Evolutionary conservation across 305 asterid species (phyloP), one percentile per base, ranked within the genome.

Genomic region (Rubia tinctorum): DNA sequence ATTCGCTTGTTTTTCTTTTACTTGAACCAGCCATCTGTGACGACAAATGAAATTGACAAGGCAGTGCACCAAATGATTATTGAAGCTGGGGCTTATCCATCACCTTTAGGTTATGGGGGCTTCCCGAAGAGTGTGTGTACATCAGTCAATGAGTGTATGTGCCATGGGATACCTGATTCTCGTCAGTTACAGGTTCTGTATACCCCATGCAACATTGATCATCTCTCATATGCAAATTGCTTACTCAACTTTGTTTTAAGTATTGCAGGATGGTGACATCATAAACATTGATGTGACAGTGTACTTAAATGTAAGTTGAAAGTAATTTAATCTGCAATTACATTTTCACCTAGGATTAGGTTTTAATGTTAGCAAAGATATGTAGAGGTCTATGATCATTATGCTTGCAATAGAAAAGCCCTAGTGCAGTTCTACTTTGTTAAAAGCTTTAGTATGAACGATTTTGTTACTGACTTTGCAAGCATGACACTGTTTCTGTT

Each of bases 71-170:
- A 94, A 84, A 95, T 95, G 99, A 92, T 95, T 73, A 86, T 95
- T 40, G 97, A 92, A 84, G 96, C 96, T 79, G 98, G 98, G 76
- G 99, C 99, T 72, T 95, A 92, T 77, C 98, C 98, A 72, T 95
- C 99, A 18, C 99, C 99, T n/a, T 77, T 95, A 80, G 98, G 96
- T 71, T 95, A 95, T 80, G 98, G 99, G 22, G 96, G 96, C 51
- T 95, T 92, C 76, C 99, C 99, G 20, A 95, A 95, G 88, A 95
- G 99, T 76, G 98, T 95, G 18, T 95, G 99, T 84, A 95, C 99
- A 74, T 95, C 98, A 15, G 96, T 95, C 72, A 95, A 95, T 75
- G 99, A 95, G 84, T 95, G 99, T 68, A 92, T 95, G 97, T 95
- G 97, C 87, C 99, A 95, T 80, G 99, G 99, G 75, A 95, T 95